phyloP scores from a whole-genome alignment of 2,329 filamentous ascomycete genomes.

The Stagonosporopsis vannaccii region DNA sequence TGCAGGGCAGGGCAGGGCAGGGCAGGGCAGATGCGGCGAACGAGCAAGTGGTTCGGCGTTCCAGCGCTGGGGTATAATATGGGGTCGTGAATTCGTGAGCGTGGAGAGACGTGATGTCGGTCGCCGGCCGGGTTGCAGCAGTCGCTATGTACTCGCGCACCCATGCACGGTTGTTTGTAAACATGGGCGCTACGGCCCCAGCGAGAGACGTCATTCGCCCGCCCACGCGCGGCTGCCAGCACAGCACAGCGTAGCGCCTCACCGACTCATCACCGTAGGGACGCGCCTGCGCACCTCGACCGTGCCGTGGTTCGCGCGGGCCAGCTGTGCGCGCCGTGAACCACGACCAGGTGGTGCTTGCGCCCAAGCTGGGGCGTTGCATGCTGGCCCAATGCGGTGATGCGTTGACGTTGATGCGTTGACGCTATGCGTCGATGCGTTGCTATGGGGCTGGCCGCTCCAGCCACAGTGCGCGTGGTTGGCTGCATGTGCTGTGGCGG shows the following conservation, averaged over 20 bases:
- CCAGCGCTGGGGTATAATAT: conserved; percentile 45
- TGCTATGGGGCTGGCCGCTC: conserved; percentile 12
- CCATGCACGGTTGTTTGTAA: conserved; percentile 32
- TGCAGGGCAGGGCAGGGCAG: too few species aligned
- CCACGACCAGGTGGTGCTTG: background rate
- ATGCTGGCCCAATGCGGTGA: too few species aligned
- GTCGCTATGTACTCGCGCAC: conserved; percentile 19
- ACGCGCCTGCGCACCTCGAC: too few species aligned
- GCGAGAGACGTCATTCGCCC: conserved; percentile 35
- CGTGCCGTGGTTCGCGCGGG: background rate
- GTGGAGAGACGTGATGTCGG: conserved; percentile 25
- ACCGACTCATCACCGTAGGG: conserved; percentile 35
- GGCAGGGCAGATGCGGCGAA: conserved; percentile 18
- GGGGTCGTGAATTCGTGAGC: conserved; percentile 40
- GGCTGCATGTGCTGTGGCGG: too few species aligned
- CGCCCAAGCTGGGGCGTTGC: too few species aligned
- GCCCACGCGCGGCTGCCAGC: conserved; percentile 35
- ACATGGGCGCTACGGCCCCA: conserved; percentile 30
- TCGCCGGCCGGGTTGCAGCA: conserved; percentile 3
- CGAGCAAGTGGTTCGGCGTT: conserved; percentile 37
- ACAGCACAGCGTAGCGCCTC: conserved; percentile 20
- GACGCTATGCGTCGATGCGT: background rate
- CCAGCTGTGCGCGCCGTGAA: background rate
- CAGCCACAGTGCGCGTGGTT: background rate
- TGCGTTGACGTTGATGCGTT: too few species aligned